phyloP scores from a whole-genome alignment of 2,329 filamentous ascomycete species.

The Harringtonia lauricola region DNA sequence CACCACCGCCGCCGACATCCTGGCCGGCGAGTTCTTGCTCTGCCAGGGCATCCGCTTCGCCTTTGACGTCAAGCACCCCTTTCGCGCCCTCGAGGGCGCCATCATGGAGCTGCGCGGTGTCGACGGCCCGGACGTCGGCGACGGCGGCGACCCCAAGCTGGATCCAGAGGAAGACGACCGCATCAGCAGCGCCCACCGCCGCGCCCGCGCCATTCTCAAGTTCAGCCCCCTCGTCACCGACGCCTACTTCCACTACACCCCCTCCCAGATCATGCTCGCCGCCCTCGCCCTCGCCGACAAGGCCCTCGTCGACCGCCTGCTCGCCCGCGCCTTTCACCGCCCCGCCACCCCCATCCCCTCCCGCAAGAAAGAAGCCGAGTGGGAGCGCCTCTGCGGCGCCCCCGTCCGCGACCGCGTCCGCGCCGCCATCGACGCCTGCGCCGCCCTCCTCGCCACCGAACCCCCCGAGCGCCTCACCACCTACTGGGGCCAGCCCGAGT shows the following conservation, averaged over 20 bases:
- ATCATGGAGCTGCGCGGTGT: constrained; percentile 70
- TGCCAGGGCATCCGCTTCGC: constrained; percentile 89
- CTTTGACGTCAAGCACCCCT: constrained; percentile 86
- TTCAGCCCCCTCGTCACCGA: constrained; percentile 79
- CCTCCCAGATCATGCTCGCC: constrained; percentile 85
- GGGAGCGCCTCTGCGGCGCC: constrained; percentile 15
- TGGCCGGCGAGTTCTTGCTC: constrained; percentile 85
- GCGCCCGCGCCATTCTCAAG: constrained; percentile 63
- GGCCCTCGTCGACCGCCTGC: constrained; percentile 41
- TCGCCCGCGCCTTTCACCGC: constrained; percentile 27
- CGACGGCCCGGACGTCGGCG: constrained; percentile 42
- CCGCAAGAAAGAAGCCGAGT: constrained; percentile 9
- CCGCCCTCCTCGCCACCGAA: constrained; percentile 43
- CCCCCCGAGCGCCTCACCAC: constrained; percentile 42
- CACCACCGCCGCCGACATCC: constrained; percentile 67
- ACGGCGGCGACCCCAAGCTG: neutral
- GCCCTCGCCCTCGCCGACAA: constrained; percentile 66
- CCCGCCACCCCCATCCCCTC: neutral
- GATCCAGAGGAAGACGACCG: constrained; percentile 21
- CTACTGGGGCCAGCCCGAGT: constrained; percentile 41
- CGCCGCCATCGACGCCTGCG: constrained; percentile 36
- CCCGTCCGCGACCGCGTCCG: constrained; percentile 36
- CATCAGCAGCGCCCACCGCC: constrained; percentile 54
- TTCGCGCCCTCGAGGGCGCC: constrained; percentile 74
- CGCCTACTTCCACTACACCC: constrained; percentile 93